Evolutionary conservation across 768 basidiomycete genomes (phyloP), one percentile per base, ranked within the genome.

Genomic region (Leucocoprinus sp.): DNA sequence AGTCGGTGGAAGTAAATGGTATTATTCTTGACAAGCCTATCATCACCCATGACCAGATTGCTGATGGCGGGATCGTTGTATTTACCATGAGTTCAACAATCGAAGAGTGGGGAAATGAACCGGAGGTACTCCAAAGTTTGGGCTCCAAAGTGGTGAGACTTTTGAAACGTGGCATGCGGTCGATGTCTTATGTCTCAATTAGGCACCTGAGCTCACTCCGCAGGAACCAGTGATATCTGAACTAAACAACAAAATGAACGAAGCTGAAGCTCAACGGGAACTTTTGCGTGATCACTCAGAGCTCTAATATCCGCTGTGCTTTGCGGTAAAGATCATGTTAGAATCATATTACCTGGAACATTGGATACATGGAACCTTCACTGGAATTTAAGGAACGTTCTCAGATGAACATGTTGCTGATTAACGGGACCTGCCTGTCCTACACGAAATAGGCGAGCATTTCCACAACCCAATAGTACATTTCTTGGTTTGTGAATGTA

Each of bases 21-120:
- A 53, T 54, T 2, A 27, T 42, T 8, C 56, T 77, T 8, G 54
- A 58, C 0, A 54, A 51, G 3, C 80, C 82, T 0, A 55, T 81
- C 31, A 71, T 89, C 27, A 60, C 43, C 9, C 86, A 89, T 49
- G 69, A 69, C n/a, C 68, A 84, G 43, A 74, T 86, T 19, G 62
- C 60, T 4, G 52, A 62, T 6, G 86, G 84, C 0, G 81, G 1
- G 57, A 67, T 8, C 5, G 59, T 87, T 18, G 64, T 64, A 34
- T 88, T 85, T 52, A 71, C 74, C 50, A 86, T 88, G 84, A 76
- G 71, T 36, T 66, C 64, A 4, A 59, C 55, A 22, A 43, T 64
- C 3, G 56, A 64, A 46, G 50, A 26, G 8, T 67, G 65, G 65
- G 65, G 64, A 4, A 64, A 64, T 37, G 57, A 58, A 39, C 53